These are phyloP conservation scores for Talaromyces proteolyticus DNA, from an alignment of 495 filamentous ascomycete genomes.

Conservation along the genomic window DNA sequence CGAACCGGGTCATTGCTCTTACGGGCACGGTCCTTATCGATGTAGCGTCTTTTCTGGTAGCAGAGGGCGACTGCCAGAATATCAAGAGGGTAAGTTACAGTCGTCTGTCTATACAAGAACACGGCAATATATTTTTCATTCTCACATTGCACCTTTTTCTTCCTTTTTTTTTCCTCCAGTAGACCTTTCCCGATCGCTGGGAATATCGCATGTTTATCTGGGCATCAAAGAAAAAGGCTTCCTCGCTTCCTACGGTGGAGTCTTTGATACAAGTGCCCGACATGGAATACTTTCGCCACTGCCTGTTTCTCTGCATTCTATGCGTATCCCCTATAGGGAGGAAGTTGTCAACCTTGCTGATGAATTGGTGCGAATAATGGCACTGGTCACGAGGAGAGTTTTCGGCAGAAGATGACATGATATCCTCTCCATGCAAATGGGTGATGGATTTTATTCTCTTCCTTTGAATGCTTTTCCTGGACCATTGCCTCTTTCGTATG, in stretches of 20 bases:
- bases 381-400: not conserved
- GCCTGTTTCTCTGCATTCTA: not conserved
- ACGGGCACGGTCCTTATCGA: conserved; percentile 71
- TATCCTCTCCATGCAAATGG: conserved; percentile 3
- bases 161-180: conserved; percentile 5
- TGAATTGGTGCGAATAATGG: not conserved
- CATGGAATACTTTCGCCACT: conserved; percentile 34
- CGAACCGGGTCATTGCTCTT: conserved; percentile 58
- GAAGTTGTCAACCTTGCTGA: conserved; percentile 5
- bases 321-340: not conserved
- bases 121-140: conserved; percentile 10
- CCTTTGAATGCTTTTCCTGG: not conserved
- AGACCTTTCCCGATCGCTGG: not conserved
- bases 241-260: conserved; percentile 47
- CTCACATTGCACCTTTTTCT: conserved; percentile 12
- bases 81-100: conserved; percentile 52
- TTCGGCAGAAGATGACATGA: not conserved
- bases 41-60: conserved; percentile 66
- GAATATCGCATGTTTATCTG: conserved; percentile 26
- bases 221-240: conserved; percentile 87
- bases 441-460: conserved; percentile 3
- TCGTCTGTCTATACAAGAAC: not conserved
- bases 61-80: conserved; percentile 54
- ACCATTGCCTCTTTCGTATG: not conserved
- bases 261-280: conserved; percentile 94